Evolutionary conservation across 495 filamentous ascomycete genomes (phyloP).

Genomic region (Penicillium robsamsonii): DNA sequence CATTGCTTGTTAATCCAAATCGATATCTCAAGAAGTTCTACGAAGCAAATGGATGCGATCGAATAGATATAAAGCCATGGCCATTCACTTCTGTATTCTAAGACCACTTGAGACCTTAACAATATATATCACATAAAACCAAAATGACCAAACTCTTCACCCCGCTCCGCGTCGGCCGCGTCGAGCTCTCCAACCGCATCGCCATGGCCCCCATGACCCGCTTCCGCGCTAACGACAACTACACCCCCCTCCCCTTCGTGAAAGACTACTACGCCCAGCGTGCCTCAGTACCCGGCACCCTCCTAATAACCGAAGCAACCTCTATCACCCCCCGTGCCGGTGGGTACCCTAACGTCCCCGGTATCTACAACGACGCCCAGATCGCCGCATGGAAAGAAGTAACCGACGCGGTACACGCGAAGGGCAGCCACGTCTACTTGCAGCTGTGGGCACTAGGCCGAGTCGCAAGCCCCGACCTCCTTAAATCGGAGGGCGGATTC

Average conservation of each 20-base stretch:
- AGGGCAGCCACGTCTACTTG: slow-evolving; percentile 59
- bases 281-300: slow-evolving; percentile 45
- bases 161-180: slow-evolving; percentile 46
- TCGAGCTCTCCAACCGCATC: slow-evolving; percentile 49
- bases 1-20: not conserved
- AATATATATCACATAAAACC: not conserved
- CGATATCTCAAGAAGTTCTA: not conserved
- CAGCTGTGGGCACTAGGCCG: slow-evolving; percentile 72
- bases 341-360: slow-evolving; percentile 55
- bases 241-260: slow-evolving; percentile 38
- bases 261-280: slow-evolving; percentile 55
- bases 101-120: not conserved
- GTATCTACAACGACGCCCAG: slow-evolving; percentile 62
- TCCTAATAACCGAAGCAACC: slow-evolving; percentile 60
- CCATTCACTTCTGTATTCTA: not conserved
- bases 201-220: slow-evolving; percentile 52
- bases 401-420: slow-evolving; percentile 64
- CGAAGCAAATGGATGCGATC: not conserved
- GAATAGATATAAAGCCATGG: not conserved
- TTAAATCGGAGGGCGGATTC: slow-evolving; percentile 32
- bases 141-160: slow-evolving; percentile 46
- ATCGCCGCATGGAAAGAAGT: slow-evolving; percentile 60
- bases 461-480: slow-evolving; percentile 40
- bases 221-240: slow-evolving; percentile 45
- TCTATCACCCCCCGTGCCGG: slow-evolving; percentile 57